Evolutionary conservation across 495 filamentous ascomycete genomes (phyloP), one percentile per base, ranked within the genome.

Genomic region (Letharia columbiana): DNA sequence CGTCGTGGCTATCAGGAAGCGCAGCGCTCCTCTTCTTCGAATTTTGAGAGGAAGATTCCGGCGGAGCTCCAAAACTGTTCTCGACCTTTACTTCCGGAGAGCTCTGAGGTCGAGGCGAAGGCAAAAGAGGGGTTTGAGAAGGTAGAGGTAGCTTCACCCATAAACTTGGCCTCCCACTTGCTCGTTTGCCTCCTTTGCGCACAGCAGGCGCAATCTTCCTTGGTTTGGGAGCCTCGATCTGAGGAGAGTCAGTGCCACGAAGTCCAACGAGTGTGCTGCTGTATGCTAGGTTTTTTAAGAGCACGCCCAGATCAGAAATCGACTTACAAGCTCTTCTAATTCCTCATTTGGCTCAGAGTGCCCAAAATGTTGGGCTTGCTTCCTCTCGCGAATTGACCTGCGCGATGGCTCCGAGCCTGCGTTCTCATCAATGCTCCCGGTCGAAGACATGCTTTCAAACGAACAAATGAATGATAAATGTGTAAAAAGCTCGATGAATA

Each of bases 41-140:
- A 6, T 20, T 37, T 2, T n/a, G 17, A 18, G 50, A 5, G 4
- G 50, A 54, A 4, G 28, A 15, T 2, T 7, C 13, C 0, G 28
- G 11, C 0, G 15, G 23, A 4, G 12, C 50, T 54, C 17, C 23
- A 33, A 0, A 12, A 13, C 9, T 15, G 1, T 54, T 17, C 12
- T 54, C 50, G 15, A 17, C 4, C 28, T 31, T 54, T 23, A 17
- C 33, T 2, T 31, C 13, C 8, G 28, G 50, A 15, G 50, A 12
- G 0, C 1, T 6, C 0, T 7, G 11, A 15, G 23, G 7, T 5
- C 2, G 12, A 4, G 11, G 0, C 3, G 28, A 33, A 3, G 23
- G 23, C 23, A 17, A 33, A 15, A 15, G 28, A 33, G 13, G 12
- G 2, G 23, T 2, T 6, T 31, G 50, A 54, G 23, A 12, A 31